phyloP scores from a whole-genome alignment of 73 alveolate species.

The Paramecium caudatum region DNA sequence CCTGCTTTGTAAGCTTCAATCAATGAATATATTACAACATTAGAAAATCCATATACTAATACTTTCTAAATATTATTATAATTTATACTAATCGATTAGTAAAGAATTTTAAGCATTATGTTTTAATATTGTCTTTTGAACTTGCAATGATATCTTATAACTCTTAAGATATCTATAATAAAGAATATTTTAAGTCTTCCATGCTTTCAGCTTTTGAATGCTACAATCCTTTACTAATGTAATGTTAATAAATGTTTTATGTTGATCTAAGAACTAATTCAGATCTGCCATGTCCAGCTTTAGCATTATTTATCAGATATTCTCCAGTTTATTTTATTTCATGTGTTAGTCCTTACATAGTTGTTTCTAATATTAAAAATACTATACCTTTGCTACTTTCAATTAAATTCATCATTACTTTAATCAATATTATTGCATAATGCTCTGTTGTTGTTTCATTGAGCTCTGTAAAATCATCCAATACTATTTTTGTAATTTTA shows the following conservation, averaged over 20 bases:
- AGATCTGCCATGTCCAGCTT: slow-evolving; percentile 49
- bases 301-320: slow-evolving; percentile 47
- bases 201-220: slow-evolving; percentile 71
- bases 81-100: slow-evolving; percentile 69
- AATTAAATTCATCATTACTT: slow-evolving; percentile 66
- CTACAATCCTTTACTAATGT: slow-evolving; percentile 78
- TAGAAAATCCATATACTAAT: slow-evolving; percentile 93
- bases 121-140: slow-evolving; percentile 64
- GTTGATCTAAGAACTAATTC: slow-evolving; percentile 77
- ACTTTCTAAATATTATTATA: slow-evolving; percentile 74
- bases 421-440: slow-evolving; percentile 69
- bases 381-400: slow-evolving; percentile 56
- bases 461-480: background rate
- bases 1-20: slow-evolving; percentile 90
- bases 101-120: slow-evolving; percentile 69
- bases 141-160: slow-evolving; percentile 66
- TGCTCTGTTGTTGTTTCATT: slow-evolving; percentile 37
- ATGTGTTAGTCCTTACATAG: slow-evolving; percentile 79
- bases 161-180: slow-evolving; percentile 75
- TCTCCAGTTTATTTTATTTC: slow-evolving; percentile 75
- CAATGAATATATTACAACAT: slow-evolving; percentile 83
- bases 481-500: background rate
- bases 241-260: slow-evolving; percentile 79
- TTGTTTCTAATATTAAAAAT: slow-evolving; percentile 19
- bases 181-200: slow-evolving; percentile 75